These are phyloP conservation scores for Rosa persica DNA, from an alignment of 306 rosid genomes.

Conservation along the genomic window DNA sequence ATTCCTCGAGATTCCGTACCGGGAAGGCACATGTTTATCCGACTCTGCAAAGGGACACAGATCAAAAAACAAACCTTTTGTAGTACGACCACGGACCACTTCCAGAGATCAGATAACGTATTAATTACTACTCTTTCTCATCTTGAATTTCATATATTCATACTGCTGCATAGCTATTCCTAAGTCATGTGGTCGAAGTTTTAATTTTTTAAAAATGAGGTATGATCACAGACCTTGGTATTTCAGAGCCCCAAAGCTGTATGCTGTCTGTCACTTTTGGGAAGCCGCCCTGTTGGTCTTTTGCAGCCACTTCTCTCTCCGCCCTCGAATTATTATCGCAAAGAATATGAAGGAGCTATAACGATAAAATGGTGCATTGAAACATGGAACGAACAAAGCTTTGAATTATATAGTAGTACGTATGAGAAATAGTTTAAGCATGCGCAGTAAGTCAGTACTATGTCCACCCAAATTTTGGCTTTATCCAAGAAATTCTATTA, in stretches of 20 bases:
- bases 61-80: slow-evolving; percentile 11
- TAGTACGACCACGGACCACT: slow-evolving; percentile 26
- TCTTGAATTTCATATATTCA: not conserved
- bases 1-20: slow-evolving; percentile 68
- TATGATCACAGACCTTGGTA: slow-evolving; percentile 1
- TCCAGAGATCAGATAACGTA: slow-evolving; percentile 21
- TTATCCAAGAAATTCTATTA: slow-evolving; percentile 6
- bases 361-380: slow-evolving; percentile 7
- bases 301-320: not conserved
- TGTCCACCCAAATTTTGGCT: slow-evolving; percentile 11
- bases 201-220: too few species aligned
- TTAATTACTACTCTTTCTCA: not conserved
- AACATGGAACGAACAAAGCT: slow-evolving; percentile 3
- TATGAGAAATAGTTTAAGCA: not conserved
- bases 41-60: slow-evolving; percentile 23
- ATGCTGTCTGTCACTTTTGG: slow-evolving; percentile 5
- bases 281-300: not conserved
- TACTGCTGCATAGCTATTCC: not conserved
- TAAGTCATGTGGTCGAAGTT: not conserved
- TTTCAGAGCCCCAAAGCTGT: slow-evolving; percentile 11
- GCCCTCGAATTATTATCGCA: slow-evolving; percentile 4
- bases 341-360: not conserved
- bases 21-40: slow-evolving; percentile 56
- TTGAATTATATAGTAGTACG: not conserved
- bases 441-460: slow-evolving; percentile 3